Evolutionary conservation across 768 basidiomycete species (phyloP), one percentile per base, ranked within the genome.

Genomic region (Jaapia argillacea): DNA sequence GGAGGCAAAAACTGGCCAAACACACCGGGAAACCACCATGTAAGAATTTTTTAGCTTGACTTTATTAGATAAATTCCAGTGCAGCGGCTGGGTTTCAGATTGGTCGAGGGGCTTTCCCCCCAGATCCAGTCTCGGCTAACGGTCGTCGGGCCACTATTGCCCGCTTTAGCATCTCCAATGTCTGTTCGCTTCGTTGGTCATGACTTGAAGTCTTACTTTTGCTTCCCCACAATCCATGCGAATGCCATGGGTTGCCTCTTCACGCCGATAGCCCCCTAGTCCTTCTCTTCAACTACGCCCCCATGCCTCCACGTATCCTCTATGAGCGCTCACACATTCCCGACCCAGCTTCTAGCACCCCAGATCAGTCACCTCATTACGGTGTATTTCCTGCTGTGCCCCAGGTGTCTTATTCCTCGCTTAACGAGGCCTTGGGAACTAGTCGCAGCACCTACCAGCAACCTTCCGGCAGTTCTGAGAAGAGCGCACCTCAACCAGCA

Each of bases 341-440:
- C 51, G 28, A 33, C 28, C 28, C 28, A 16, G 28, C 38, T 44
- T 42, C 25, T 44, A 47, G n/a, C 51, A 25, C 14, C 36, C 27
- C 16, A n/a, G n/a, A n/a, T n/a, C n/a, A n/a, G n/a, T n/a, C n/a
- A n/a, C 47, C 43, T 18, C 44, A 42, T 36, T 40, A 20, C 41
- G 14, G 44, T 31, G 44, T 46, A 26, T 37, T 48, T 14, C 44
- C 50, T n/a, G 40, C 50, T 20, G 45, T 46, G 20, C 46, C 48
- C 28, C 46, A 36, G 25, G 43, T 45, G 4, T 13, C 53, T 18
- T 55, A 54, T 35, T 54, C 54, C 20, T 55, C 54, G 25, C 51
- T 55, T 12, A 48, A 47, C 45, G 54, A 55, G 42, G 54, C 54
- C 3, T 36, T 55, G 3, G 54, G 54, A 36, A 42, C 42, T 1